Percentiles rank a stretch among this genome's conserved stretches.
phyloP scores from a whole-genome alignment of 1,284 basidiomycete species.

The Ganoderma resinaceum region DNA sequence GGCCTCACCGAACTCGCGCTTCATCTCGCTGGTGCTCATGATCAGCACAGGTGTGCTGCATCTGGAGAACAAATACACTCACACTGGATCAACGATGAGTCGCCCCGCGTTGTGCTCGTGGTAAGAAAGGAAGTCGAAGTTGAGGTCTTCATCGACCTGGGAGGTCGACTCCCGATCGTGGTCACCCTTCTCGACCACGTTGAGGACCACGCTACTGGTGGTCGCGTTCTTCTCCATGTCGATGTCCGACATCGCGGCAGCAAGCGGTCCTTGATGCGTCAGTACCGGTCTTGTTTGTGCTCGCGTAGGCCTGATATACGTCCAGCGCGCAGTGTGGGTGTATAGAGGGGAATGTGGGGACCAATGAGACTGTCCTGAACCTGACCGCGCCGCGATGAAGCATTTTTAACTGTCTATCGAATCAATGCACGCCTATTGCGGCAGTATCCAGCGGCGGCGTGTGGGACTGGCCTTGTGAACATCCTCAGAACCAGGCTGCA shows the following conservation, averaged over 20 bases:
- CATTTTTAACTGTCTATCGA: constrained; percentile 14
- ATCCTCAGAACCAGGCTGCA: not conserved
- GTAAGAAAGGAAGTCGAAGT: constrained; percentile 53
- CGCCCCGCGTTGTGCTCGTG: constrained; percentile 66
- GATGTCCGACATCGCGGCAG: constrained; percentile 6
- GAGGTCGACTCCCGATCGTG: constrained; percentile 18
- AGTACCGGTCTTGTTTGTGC: not conserved
- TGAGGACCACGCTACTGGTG: constrained; percentile 16
- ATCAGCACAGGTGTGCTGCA: constrained; percentile 14
- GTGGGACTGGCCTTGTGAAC: constrained; percentile 22
- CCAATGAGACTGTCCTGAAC: not conserved
- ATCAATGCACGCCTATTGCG: constrained; percentile 13
- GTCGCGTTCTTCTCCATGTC: constrained; percentile 21
- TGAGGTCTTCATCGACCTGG: constrained; percentile 19
- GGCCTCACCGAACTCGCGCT: constrained; percentile 55
- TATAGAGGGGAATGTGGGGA: not conserved
- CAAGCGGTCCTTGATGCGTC: constrained; percentile 5
- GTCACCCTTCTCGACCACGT: constrained; percentile 23
- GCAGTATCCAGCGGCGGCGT: constrained; percentile 10
- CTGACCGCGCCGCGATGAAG: not conserved
- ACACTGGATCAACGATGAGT: constrained; percentile 68
- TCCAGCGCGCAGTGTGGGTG: not conserved
- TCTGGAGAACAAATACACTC: constrained; percentile 11
- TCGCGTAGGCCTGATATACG: not conserved
- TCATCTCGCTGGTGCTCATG: constrained; percentile 51